These are phyloP conservation scores for Spizellomyces sp. DNA, from an alignment of 192 early-diverging fungal species.

Conservation along the genomic window DNA sequence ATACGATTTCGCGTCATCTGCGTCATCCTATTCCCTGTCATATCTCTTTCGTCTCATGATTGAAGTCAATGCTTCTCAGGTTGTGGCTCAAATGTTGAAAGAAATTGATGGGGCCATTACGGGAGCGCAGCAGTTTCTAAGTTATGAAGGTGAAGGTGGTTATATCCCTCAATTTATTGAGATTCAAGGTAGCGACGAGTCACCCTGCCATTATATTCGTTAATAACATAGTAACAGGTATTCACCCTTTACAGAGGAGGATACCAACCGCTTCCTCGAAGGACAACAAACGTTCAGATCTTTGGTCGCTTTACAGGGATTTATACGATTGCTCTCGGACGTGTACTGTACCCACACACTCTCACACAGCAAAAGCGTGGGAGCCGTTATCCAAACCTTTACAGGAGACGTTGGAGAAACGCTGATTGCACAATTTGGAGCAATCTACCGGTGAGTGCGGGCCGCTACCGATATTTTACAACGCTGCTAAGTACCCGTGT, in stretches of 20 bases:
- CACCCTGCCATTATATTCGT: neutral
- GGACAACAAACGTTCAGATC: slow-evolving; percentile 58
- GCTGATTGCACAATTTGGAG: slow-evolving; percentile 55
- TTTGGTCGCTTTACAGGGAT: slow-evolving; percentile 63
- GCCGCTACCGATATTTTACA: slow-evolving; percentile 1
- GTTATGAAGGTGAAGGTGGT: slow-evolving; percentile 35
- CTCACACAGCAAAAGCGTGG: slow-evolving; percentile 65
- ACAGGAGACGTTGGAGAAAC: slow-evolving; percentile 49
- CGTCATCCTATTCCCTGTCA: slow-evolving; percentile 66
- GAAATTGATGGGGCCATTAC: slow-evolving; percentile 52
- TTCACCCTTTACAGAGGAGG: slow-evolving; percentile 34
- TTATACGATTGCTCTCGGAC: slow-evolving; percentile 68
- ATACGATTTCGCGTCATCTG: slow-evolving; percentile 68
- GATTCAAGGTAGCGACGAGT: slow-evolving; percentile 25
- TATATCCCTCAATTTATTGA: slow-evolving; percentile 64
- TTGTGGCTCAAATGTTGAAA: slow-evolving; percentile 56
- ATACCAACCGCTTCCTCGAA: slow-evolving; percentile 35
- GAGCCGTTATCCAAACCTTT: slow-evolving; percentile 64
- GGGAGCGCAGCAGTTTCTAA: slow-evolving; percentile 49
- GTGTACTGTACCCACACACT: slow-evolving; percentile 67
- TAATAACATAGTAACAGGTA: neutral
- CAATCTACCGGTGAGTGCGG: slow-evolving; percentile 60
- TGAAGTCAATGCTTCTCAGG: slow-evolving; percentile 61
- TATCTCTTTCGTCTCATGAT: slow-evolving; percentile 71
- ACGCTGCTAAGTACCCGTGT: too few species aligned